Evolutionary conservation across 805 yeast species (phyloP), one percentile per base, ranked within the genome.

Genomic region (Lachancea kluyveri): DNA sequence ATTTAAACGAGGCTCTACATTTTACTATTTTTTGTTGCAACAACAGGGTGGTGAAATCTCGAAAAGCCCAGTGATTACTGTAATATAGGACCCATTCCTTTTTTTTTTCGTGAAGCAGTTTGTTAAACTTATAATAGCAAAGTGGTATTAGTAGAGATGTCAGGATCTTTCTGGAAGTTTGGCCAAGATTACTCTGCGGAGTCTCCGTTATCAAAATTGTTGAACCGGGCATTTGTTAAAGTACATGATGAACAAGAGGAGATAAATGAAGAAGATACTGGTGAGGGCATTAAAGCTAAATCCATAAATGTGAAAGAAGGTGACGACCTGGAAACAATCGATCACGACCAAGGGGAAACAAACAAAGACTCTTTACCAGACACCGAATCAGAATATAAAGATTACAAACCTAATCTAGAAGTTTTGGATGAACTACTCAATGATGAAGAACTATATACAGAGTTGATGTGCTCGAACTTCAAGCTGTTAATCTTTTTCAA

Each of bases 401-500:
- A 54, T 20, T 59, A 62, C 51, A 48, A 60, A 50, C 60, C 73
- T 57, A 62, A 65, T 37, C 25, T 66, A 28, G 54, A 49, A 1
- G 57, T 64, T 4, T 56, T 77, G 37, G 75, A 71, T 27, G 80
- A 79, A 28, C 57, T 85, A 26, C 61, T 85, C 39, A 87, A 81
- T 50, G 90, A 83, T 45, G 80, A 75, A 27, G 88, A 80, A 37
- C 57, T 85, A 17, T 64, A 82, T 17, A 82, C 82, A 36, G 92
- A 84, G 52, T 62, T 85, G 21, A 60, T 79, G 41, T 73, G 80
- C 14, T 77, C 86, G 12, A 82, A 82, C 54, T 69, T 79, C 26
- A 79, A 81, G 50, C 68, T 92, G 30, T 67, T 88, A 23, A 92
- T 86, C 47, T 79, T 79, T 47, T 64, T 92, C 34, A 70, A 90